Conservation (phyloP, 495 filamentous ascomycete genomes). For the Rhizodiscina lignyota region DNA sequence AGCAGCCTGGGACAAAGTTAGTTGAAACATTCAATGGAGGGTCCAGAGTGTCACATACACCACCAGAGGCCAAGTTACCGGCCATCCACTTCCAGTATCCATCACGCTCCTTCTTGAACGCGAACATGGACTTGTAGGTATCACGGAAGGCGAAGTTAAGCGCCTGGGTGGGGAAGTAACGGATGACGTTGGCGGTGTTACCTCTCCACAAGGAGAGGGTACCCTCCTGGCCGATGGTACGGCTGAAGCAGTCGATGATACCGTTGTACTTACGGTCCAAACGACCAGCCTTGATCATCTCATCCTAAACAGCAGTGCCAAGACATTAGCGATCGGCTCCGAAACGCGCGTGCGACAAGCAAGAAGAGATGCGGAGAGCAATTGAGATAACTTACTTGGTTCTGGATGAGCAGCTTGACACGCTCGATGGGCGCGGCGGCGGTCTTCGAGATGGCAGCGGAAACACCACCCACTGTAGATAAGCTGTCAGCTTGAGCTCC, state of each 20-base stretch:
- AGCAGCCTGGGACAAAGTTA: slow-evolving; percentile 48
- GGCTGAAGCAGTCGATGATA: slow-evolving; percentile 85
- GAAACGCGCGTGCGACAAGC: background rate
- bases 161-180: slow-evolving; percentile 99
- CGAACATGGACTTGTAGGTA: slow-evolving; percentile 99
- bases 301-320: slow-evolving; percentile 51
- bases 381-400: slow-evolving; percentile 60
- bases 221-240: slow-evolving; percentile 73
- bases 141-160: slow-evolving; percentile 99
- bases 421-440: slow-evolving; percentile 99
- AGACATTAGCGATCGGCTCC: slow-evolving; percentile 7
- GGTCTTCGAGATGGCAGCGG: slow-evolving; percentile 99
- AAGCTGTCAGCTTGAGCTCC: slow-evolving; percentile 18
- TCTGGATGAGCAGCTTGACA: slow-evolving; percentile 99
- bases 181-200: slow-evolving; percentile 99
- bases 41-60: slow-evolving; percentile 74
- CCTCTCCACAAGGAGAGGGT: slow-evolving; percentile 87
- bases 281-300: slow-evolving; percentile 98
- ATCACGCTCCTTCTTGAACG: slow-evolving; percentile 99
- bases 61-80: slow-evolving; percentile 98
- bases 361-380: background rate
- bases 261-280: slow-evolving; percentile 93
- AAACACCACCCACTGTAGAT: slow-evolving; percentile 91
- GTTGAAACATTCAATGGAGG: slow-evolving; percentile 5
- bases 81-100: slow-evolving; percentile 98